These are phyloP conservation scores for Claviceps digitariae DNA, from an alignment of 2,329 filamentous ascomycete genomes.

Conservation along the genomic window DNA sequence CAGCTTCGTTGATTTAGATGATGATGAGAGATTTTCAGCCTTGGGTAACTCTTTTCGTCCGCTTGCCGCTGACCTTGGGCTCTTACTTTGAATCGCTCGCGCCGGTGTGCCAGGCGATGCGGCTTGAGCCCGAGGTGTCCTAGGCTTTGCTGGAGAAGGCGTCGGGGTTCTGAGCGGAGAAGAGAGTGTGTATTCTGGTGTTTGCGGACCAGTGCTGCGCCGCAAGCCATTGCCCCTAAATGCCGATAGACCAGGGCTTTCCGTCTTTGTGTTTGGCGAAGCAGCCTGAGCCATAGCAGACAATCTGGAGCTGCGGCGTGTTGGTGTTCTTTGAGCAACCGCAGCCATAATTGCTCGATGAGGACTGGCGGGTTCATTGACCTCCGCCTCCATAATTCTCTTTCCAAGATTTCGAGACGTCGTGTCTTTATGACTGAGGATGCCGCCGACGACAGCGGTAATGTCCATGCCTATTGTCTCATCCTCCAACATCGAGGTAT, in stretches of 20 bases:
- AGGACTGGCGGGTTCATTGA: conserved; percentile 32
- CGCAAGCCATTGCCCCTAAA: conserved; percentile 36
- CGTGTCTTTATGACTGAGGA: conserved; percentile 30
- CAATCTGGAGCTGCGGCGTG: conserved; percentile 8
- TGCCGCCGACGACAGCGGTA: conserved; percentile 49
- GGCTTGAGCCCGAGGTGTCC: conserved; percentile 8
- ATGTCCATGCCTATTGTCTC: conserved; percentile 53
- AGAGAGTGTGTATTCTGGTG: conserved; percentile 9
- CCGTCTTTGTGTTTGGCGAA: conserved; percentile 18
- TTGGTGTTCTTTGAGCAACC: conserved; percentile 11
- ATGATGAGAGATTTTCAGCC: conserved; percentile 9
- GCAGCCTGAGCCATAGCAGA: conserved; percentile 16
- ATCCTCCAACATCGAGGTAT: conserved; percentile 18
- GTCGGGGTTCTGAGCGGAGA: conserved; percentile 9
- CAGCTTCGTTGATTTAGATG: conserved; percentile 12
- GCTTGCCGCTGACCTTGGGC: conserved; percentile 6
- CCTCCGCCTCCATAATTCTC: conserved; percentile 45
- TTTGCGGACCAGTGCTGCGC: conserved; percentile 30
- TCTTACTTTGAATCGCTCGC: conserved; percentile 5
- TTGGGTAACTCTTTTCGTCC: conserved; percentile 5
- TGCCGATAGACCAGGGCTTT: conserved; percentile 41
- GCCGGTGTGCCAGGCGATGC: not conserved
- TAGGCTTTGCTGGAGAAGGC: conserved; percentile 13
- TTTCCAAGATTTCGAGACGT: conserved; percentile 29
- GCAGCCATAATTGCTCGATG: conserved; percentile 22